A percentile compares a stretch with the other conserved stretches of the same genome.
Evolutionary conservation across 1,284 basidiomycete species (phyloP).

Genomic region (Ganoderma boninense): DNA sequence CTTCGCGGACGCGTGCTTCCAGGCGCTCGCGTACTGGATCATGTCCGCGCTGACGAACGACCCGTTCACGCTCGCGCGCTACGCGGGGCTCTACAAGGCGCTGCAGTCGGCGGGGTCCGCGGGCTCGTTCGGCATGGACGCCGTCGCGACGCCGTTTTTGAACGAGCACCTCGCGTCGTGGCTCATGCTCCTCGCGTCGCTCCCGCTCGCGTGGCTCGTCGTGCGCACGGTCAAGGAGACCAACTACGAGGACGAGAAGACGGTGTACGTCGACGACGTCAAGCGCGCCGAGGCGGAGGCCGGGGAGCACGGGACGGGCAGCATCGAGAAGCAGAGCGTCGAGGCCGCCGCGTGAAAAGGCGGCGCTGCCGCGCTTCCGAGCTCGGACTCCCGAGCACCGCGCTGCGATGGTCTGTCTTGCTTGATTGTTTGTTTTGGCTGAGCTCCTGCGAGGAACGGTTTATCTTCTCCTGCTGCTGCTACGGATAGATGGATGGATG

Average conservation of each 20-base stretch:
- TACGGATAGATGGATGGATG: too few relatives aligned
- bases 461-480: too few relatives aligned
- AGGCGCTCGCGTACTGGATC: slow-evolving; percentile 52
- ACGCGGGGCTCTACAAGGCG: slow-evolving; percentile 52
- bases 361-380: too few relatives aligned
- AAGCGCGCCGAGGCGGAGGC: slow-evolving; percentile 22
- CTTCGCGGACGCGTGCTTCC: slow-evolving; percentile 49
- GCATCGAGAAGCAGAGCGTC: slow-evolving; percentile 25
- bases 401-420: too few relatives aligned
- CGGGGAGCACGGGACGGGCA: slow-evolving; percentile 32
- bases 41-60: slow-evolving; percentile 55
- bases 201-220: slow-evolving; percentile 48
- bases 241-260: slow-evolving; percentile 47
- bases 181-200: slow-evolving; percentile 47
- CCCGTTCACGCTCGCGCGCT: slow-evolving; percentile 52
- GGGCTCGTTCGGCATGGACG: slow-evolving; percentile 58
- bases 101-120: slow-evolving; percentile 50
- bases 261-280: slow-evolving; percentile 44
- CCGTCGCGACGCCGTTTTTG: slow-evolving; percentile 48
- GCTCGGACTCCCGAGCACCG: too few relatives aligned
- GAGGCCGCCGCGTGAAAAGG: neutral
- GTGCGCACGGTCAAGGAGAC: slow-evolving; percentile 49
- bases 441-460: neutral
- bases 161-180: slow-evolving; percentile 50
- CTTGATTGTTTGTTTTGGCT: too few relatives aligned